A percentile compares a stretch with the other conserved stretches of the same genome.
phyloP scores from a whole-genome alignment of 768 basidiomycete genomes.

The Cystofilobasidium macerans region DNA sequence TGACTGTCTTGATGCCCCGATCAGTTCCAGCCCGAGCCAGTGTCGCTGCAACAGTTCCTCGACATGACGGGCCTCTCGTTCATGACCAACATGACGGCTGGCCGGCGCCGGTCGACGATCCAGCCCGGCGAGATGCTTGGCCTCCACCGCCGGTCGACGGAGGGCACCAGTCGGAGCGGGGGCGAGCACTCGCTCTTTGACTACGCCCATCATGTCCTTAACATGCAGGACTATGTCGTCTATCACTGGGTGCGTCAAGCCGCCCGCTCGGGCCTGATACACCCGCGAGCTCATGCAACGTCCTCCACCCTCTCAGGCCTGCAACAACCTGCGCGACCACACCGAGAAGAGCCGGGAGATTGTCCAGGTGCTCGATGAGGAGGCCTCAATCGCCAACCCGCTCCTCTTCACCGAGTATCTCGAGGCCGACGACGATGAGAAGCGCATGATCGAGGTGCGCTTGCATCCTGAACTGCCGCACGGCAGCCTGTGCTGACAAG shows the following conservation, averaged over 20 bases:
- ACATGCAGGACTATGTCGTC: constrained; percentile 18
- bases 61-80: constrained; percentile 39
- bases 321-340: constrained; percentile 34
- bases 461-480: constrained; percentile 9
- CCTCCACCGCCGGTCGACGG: constrained; percentile 21
- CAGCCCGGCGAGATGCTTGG: constrained; percentile 34
- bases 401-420: constrained; percentile 38
- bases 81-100: constrained; percentile 34
- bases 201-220: constrained; percentile 23
- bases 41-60: constrained; percentile 36
- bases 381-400: constrained; percentile 31
- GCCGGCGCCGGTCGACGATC: constrained; percentile 34
- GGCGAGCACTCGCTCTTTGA: constrained; percentile 25
- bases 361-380: constrained; percentile 29
- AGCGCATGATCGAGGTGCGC: constrained; percentile 37
- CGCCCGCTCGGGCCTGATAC: not conserved
- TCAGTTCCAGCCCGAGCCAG: constrained; percentile 15
- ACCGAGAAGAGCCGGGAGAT: constrained; percentile 29
- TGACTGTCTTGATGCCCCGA: not conserved
- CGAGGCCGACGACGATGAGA: constrained; percentile 36
- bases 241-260: constrained; percentile 21
- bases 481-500: too few relatives aligned
- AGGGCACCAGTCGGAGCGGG: constrained; percentile 6
- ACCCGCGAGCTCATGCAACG: too few relatives aligned
- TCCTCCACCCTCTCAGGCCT: constrained; percentile 34